A percentile compares a stretch with the other conserved stretches of the same genome.
Evolutionary conservation across 768 basidiomycete genomes (phyloP).

Genomic region (Mycena galericulata): DNA sequence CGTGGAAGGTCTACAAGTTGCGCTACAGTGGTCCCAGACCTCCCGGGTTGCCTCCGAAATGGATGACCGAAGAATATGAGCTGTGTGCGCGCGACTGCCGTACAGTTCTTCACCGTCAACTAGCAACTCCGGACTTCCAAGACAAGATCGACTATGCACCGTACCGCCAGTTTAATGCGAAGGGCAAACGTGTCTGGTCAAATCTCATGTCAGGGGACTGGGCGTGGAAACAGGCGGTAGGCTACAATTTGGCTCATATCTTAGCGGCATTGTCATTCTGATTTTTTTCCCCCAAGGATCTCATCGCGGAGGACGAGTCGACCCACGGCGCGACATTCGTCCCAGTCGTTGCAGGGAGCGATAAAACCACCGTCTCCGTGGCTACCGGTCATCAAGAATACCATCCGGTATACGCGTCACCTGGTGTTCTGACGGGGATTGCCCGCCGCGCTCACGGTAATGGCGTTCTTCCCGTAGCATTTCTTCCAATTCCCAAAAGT

Average conservation of each 20-base stretch:
- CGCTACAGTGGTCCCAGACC: conserved; percentile 13
- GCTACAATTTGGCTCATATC: conserved; percentile 11
- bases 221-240: conserved; percentile 49
- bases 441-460: conserved; percentile 7
- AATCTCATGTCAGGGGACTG: conserved; percentile 53
- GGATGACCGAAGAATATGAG: conserved; percentile 11
- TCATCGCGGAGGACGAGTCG: background rate
- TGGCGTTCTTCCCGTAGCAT: background rate
- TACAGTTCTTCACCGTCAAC: background rate
- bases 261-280: background rate
- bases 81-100: background rate
- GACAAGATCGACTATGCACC: conserved; percentile 38
- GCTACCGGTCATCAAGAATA: conserved; percentile 31
- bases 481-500: conserved; percentile 18
- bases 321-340: conserved; percentile 33
- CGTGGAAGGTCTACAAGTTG: conserved; percentile 8
- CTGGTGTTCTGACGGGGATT: conserved; percentile 25
- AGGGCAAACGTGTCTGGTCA: conserved; percentile 36
- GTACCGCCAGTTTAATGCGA: conserved; percentile 38
- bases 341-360: conserved; percentile 39
- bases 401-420: conserved; percentile 41
- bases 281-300: background rate
- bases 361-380: conserved; percentile 44
- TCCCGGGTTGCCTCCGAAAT: background rate
- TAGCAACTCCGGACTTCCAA: conserved; percentile 38